Conservation (phyloP, 2,329 filamentous ascomycete genomes). For the Colletotrichum sp. region DNA sequence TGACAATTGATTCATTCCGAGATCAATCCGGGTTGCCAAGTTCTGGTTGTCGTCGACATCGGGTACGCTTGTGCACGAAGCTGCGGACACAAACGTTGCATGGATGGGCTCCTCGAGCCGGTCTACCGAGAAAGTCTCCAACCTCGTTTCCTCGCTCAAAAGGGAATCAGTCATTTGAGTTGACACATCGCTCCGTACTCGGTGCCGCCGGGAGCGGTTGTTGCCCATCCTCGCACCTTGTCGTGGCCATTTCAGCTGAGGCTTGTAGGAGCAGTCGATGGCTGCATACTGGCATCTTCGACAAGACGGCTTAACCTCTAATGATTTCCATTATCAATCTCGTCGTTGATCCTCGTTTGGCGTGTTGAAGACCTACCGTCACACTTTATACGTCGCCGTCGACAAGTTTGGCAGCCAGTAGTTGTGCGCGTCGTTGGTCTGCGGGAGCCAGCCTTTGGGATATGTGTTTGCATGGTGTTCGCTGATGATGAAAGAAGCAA, state of each 20-base stretch:
- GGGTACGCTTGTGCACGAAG: background rate
- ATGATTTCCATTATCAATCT: background rate
- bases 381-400: background rate
- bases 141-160: background rate
- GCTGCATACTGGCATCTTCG: background rate
- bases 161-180: background rate
- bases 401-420: background rate
- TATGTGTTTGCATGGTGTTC: background rate
- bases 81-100: background rate
- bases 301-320: background rate
- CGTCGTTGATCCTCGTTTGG: background rate
- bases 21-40: background rate
- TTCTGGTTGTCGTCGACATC: background rate
- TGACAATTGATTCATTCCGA: background rate
- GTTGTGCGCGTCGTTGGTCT: background rate
- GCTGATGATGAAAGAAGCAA: background rate
- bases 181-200: background rate
- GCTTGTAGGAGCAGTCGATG: background rate
- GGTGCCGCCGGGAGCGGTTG: background rate
- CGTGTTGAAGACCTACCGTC: background rate
- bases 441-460: fast-evolving
- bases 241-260: background rate
- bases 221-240: background rate
- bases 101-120: background rate
- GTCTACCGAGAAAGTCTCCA: background rate